These are phyloP conservation scores for Cotoneaster glaucophyllus DNA, from an alignment of 306 rosid species.

Conservation along the genomic window DNA sequence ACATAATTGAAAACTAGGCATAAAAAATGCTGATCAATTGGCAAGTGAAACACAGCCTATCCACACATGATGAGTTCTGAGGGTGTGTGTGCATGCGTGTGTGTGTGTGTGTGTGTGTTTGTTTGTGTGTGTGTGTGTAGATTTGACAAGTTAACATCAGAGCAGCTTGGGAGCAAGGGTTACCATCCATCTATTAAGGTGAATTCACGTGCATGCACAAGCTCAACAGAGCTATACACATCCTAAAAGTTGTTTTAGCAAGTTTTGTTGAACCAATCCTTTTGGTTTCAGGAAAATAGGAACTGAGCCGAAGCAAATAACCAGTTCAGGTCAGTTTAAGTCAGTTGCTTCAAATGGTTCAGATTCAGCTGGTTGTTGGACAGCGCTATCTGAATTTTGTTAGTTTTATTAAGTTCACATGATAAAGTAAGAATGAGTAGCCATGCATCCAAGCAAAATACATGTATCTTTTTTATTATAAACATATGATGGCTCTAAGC, in stretches of 20 bases:
- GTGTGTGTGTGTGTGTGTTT: background rate
- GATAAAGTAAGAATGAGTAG: background rate
- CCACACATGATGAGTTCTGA: background rate
- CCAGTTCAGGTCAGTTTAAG: background rate
- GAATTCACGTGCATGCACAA: background rate
- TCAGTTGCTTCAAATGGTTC: background rate
- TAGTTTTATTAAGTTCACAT: background rate
- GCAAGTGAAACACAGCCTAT: background rate
- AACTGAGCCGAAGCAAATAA: background rate
- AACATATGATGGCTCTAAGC: background rate
- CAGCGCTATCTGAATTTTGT: background rate
- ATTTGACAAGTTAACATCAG: background rate
- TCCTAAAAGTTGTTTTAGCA: background rate
- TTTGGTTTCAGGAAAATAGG: background rate
- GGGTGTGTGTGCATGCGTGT: background rate
- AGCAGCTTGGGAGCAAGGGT: background rate
- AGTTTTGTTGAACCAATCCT: background rate
- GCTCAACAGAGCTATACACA: background rate
- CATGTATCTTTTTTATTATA: too few species aligned
- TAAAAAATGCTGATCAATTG: background rate
- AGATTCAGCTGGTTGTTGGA: background rate
- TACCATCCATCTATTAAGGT: background rate
- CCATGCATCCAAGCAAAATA: background rate
- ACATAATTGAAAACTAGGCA: background rate
- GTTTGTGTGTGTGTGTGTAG: background rate